Percentiles rank a stretch among this genome's conserved stretches.
These are phyloP conservation scores for Erucastrum elatum DNA, from an alignment of 345 rosid genomes.

Conservation along the genomic window DNA sequence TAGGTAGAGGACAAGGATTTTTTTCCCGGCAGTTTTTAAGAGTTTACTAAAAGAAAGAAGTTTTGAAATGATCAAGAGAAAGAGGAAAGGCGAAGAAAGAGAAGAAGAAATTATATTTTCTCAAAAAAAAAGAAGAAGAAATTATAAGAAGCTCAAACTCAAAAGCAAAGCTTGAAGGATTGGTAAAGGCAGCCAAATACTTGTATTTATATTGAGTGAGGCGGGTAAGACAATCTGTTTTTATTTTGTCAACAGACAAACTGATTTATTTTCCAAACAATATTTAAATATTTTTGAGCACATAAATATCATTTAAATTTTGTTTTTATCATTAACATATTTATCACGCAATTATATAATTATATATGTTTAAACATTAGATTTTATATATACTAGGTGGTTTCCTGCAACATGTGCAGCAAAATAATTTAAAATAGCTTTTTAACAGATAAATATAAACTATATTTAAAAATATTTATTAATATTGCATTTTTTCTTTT, in stretches of 20 bases:
- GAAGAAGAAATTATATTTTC: not conserved
- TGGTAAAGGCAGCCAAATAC: conserved; percentile 10
- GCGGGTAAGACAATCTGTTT: conserved; percentile 6
- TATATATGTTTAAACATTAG: not conserved
- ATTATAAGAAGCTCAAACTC: conserved; percentile 13
- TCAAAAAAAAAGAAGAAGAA: not conserved
- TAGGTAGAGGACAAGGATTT: too few relatives aligned
- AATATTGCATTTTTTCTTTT: too few relatives aligned
- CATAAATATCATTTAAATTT: not conserved
- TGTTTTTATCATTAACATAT: not conserved
- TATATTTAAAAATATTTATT: too few relatives aligned
- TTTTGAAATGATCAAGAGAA: not conserved
- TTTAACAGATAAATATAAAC: too few relatives aligned
- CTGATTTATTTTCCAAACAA: not conserved
- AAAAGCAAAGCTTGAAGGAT: conserved; percentile 10
- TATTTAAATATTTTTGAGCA: not conserved
- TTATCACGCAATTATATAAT: not conserved
- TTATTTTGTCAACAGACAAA: not conserved
- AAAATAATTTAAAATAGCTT: too few relatives aligned
- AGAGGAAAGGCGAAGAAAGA: not conserved
- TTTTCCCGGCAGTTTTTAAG: not conserved
- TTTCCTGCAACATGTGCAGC: too few relatives aligned
- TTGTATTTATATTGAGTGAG: conserved; percentile 12
- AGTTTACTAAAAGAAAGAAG: not conserved
- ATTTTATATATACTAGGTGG: not conserved